Evolutionary conservation across 345 rosid genomes (phyloP).

Genomic region (Eucalyptus albens): DNA sequence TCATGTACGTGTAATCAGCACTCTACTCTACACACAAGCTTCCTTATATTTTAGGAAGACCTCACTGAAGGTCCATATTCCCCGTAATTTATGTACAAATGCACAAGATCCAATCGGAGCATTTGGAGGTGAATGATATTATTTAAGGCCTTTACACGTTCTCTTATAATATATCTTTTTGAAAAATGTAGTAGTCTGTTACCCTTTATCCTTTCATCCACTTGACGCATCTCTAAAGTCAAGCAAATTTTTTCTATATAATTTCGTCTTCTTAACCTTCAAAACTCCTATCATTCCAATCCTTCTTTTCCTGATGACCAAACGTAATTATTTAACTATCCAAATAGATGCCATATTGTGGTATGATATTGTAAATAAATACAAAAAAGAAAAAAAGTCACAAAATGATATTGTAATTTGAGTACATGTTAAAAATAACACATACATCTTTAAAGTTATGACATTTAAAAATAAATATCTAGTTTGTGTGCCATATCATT

Average conservation of each 20-base stretch:
- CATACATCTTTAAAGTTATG: not conserved
- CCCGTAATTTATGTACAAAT: fast-evolving
- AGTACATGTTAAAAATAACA: not conserved
- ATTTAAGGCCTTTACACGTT: not conserved
- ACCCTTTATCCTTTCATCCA: not conserved
- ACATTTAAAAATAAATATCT: not conserved
- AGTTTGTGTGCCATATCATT: not conserved
- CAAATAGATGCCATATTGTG: not conserved
- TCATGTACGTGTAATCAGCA: not conserved
- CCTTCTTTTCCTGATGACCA: not conserved
- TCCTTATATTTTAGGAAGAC: not conserved
- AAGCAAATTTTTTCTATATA: not conserved
- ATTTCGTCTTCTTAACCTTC: not conserved
- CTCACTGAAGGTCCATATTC: not conserved
- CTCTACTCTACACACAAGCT: not conserved
- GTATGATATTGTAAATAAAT: no score
- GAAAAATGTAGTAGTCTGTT: not conserved
- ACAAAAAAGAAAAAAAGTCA: no score
- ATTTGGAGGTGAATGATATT: not conserved
- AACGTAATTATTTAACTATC: no score
- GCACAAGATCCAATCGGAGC: not conserved
- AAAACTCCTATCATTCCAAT: not conserved
- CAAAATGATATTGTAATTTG: no score
- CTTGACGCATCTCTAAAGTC: not conserved
- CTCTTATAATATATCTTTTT: not conserved